These are phyloP conservation scores for Cryphonectria radicalis DNA, from an alignment of 2,329 filamentous ascomycete genomes.

Conservation along the genomic window DNA sequence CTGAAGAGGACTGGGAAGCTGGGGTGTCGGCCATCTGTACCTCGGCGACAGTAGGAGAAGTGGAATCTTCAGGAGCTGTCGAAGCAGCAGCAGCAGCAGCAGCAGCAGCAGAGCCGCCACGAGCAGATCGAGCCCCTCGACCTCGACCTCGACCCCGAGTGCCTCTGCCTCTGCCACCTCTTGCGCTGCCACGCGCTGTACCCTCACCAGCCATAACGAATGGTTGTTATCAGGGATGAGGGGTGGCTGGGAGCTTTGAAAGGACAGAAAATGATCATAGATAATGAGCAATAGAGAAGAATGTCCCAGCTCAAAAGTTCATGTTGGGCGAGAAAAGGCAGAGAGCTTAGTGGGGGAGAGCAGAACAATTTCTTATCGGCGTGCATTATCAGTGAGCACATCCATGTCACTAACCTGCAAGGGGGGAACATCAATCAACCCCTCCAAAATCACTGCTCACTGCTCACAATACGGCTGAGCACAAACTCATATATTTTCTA, in stretches of 20 bases:
- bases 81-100: conserved; percentile 13
- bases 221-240: not conserved
- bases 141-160: conserved; percentile 38
- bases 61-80: not conserved
- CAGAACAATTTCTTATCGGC: conserved; percentile 18
- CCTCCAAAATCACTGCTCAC: not conserved
- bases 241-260: conserved; percentile 2
- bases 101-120: conserved; percentile 34
- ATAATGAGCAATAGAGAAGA: not conserved
- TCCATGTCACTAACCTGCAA: conserved; percentile 2
- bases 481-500: not conserved
- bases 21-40: conserved; percentile 6
- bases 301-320: not conserved
- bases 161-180: conserved; percentile 23
- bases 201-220: conserved; percentile 25
- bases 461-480: not conserved
- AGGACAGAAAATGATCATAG: not conserved
- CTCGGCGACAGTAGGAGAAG: not conserved
- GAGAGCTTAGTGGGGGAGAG: conserved; percentile 6
- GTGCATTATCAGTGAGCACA: conserved; percentile 8
- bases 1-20: conserved; percentile 4
- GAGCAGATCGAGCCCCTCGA: conserved; percentile 39
- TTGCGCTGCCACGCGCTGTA: conserved; percentile 20
- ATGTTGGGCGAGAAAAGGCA: not conserved
- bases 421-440: not conserved